Evolutionary conservation across 2,329 filamentous ascomycete genomes (phyloP), one percentile per base, ranked within the genome.

Genomic region (Nannizzia gypsea): DNA sequence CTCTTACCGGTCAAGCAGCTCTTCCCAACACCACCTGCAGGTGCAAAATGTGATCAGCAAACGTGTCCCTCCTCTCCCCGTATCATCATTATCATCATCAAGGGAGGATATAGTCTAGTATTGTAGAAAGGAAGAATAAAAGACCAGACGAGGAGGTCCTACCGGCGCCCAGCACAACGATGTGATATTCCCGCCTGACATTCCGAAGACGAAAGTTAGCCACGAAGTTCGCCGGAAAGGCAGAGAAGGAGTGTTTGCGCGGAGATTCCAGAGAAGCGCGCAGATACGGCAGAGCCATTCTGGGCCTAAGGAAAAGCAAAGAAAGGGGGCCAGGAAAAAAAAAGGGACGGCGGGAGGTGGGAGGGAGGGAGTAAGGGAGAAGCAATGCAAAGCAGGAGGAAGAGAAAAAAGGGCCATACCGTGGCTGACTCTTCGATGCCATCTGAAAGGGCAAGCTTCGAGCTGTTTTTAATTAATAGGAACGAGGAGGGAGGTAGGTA

Each of bases 1-100:
- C 57, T 61, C 72, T 78, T 79, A 93, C 89, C 89, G 73, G 90
- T 95, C 67, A 95, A 79, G 79, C 90, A 95, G 73, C 89, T 95
- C 76, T 95, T 95, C 63, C 90, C 90, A 70, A 95, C 90, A 72
- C 90, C 90, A 76, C 90, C 88, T 90, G 72, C 68, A 69, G 15
- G 26, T n/a, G n/a, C 11, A n/a, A 13, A 17, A 22, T 34, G 24
- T 40, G 20, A 57, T 52, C 13, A 61, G 46, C 9, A 42, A 40
- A 17, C 38, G n/a, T 42, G 11, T 34, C 31, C 8, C 31, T 11
- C 31, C 8, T 34, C 31, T 34, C 31, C 11, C 31, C 31, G 9
- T 34, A 34, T 34, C 8, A 34, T 34, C 31, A 34, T 11, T 9
- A 11, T 34, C 9, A 34, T n/a, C n/a, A n/a, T n/a, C n/a, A n/a